Percentiles rank a stretch among this genome's conserved stretches.
phyloP scores from a whole-genome alignment of 2,329 filamentous ascomycete genomes.

The Hymenotorrendiella dingleyae region DNA sequence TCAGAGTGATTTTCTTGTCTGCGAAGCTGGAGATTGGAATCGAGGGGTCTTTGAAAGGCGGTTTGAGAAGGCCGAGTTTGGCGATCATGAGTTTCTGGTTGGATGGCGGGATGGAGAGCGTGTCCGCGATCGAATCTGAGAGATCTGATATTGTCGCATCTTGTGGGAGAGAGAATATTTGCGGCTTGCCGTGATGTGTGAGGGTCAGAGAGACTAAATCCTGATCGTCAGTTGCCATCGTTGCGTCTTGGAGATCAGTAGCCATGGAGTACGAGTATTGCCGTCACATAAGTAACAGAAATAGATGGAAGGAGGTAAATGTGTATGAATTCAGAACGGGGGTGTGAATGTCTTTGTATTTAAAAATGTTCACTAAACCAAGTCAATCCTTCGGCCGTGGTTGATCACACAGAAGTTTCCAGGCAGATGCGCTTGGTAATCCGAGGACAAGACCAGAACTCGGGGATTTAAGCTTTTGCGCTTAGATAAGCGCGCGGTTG shows the following conservation, averaged over 20 bases:
- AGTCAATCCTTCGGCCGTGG: no score
- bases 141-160: slow-evolving; percentile 52
- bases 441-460: slow-evolving; percentile 1
- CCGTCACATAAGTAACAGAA: neutral
- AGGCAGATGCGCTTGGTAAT: slow-evolving; percentile 29
- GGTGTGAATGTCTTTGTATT: neutral
- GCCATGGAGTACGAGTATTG: no score
- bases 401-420: slow-evolving; percentile 22
- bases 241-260: slow-evolving; percentile 13
- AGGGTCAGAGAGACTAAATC: slow-evolving; percentile 39
- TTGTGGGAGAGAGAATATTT: slow-evolving; percentile 39
- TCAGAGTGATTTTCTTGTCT: slow-evolving; percentile 56
- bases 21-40: slow-evolving; percentile 43
- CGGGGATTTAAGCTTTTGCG: no score
- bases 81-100: slow-evolving; percentile 67
- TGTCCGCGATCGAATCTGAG: slow-evolving; percentile 48
- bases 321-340: no score
- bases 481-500: no score
- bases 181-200: slow-evolving; percentile 40
- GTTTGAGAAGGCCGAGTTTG: slow-evolving; percentile 58
- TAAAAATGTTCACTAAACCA: no score
- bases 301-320: no score
- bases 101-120: slow-evolving; percentile 51
- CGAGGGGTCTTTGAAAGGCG: slow-evolving; percentile 54
- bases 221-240: slow-evolving; percentile 22